Percentiles rank a stretch among this genome's conserved stretches.
phyloP scores from a whole-genome alignment of 192 early-diverging fungal genomes.

The Linnemannia zychae region DNA sequence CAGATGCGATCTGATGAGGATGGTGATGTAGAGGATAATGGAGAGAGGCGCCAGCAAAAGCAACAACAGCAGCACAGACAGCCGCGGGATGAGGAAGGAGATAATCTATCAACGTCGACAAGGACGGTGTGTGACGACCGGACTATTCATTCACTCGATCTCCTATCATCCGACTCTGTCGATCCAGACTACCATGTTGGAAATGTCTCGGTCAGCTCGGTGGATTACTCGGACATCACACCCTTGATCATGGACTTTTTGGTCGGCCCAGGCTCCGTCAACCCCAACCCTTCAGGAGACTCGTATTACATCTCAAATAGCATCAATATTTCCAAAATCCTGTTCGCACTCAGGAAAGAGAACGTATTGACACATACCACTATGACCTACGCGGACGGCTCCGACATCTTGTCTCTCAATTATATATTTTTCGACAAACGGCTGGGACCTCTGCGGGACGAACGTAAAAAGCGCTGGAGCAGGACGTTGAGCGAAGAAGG shows the following conservation, averaged over 20 bases:
- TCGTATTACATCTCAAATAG: background rate
- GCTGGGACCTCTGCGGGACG: background rate
- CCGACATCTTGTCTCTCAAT: slow-evolving; percentile 1
- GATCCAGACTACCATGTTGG: background rate
- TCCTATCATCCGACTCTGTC: background rate
- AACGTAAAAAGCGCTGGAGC: slow-evolving; percentile 1
- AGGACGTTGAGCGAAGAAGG: background rate
- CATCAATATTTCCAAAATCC: background rate
- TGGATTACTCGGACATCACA: background rate
- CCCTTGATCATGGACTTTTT: background rate
- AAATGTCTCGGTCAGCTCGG: background rate
- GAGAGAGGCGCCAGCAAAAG: background rate
- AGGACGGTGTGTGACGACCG: background rate
- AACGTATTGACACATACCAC: background rate
- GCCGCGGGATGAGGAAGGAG: background rate
- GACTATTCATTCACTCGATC: background rate
- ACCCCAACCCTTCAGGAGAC: background rate
- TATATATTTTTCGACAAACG: slow-evolving; percentile 9
- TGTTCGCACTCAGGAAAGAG: background rate
- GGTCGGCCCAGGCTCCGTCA: background rate
- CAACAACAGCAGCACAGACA: background rate
- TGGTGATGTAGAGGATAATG: background rate
- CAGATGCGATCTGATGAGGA: background rate
- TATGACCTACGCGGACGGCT: background rate
- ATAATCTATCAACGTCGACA: background rate